Evolutionary conservation across 306 rosid genomes (phyloP), one percentile per base, ranked within the genome.

Genomic region (Cicer pinnatifidum): DNA sequence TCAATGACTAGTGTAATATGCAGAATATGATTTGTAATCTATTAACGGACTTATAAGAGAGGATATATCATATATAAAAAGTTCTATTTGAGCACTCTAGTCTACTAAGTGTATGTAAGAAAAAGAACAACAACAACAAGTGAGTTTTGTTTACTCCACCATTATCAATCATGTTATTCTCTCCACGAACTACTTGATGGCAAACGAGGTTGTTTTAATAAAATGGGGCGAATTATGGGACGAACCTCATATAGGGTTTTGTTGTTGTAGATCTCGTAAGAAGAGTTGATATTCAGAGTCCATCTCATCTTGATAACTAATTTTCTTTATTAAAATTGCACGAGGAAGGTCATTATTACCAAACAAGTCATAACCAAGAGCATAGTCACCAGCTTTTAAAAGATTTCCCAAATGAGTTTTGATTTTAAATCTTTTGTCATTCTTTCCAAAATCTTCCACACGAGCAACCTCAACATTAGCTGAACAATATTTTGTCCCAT

Each of bases 401-500:
- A 86, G 78, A 86, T 85, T 87, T 48, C 95, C 97, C 7, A 91
- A 81, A 89, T 89, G 95, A 10, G 92, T 91, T 78, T 60, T 89
- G 73, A 87, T 81, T 63, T 61, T 66, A 86, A 91, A 89, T 51
- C 78, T 82, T 3, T 82, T 85, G 71, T 87, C 95, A 37, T 89
- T 91, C 84, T 81, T 91, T 33, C 95, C 92, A 69, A 89, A 87
- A 80, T 87, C 90, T 0, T 89, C 82, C 54, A 87, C 73, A 6
- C 95, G 91, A 20, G 91, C 97, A 57, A 87, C 88, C 81, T 86
- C 89, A 7, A 88, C 91, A 70, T 91, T 86, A 2, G 92, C 92
- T 78, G 89, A 68, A 46, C 51, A 63, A 83, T 85, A 91, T 74
- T 75, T 81, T 7, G 89, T 78, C 51, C 90, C 89, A 69, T 87